phyloP scores from a whole-genome alignment of 2,329 filamentous ascomycete species.

The Dactylellina cionopaga region DNA sequence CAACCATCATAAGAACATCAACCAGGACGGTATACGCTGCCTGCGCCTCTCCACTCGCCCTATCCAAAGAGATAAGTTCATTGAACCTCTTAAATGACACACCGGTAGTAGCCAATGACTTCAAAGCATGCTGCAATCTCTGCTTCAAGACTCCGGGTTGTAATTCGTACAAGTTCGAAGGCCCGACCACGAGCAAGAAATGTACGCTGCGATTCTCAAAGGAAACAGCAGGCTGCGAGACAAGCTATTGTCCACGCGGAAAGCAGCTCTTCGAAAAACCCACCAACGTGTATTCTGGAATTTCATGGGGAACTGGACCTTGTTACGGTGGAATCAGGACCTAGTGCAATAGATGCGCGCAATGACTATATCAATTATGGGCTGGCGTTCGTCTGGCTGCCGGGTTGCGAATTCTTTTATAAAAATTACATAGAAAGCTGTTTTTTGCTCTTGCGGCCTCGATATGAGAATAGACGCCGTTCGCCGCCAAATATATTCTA shows the following conservation, averaged over 20 bases:
- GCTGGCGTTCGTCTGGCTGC: too few species aligned
- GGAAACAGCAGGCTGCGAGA: background rate
- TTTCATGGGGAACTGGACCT: conserved; percentile 9
- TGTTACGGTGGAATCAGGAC: background rate
- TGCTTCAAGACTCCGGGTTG: conserved; percentile 13
- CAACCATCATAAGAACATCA: background rate
- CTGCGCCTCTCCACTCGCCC: background rate
- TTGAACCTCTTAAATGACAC: background rate
- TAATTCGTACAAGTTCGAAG: conserved; percentile 12
- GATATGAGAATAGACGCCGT: too few species aligned
- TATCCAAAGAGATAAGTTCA: background rate
- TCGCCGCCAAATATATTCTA: too few species aligned
- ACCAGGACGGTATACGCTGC: conserved; percentile 1
- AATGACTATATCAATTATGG: background rate
- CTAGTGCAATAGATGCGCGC: background rate
- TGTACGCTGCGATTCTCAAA: conserved; percentile 10
- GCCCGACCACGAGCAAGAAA: background rate
- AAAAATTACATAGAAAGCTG: too few species aligned
- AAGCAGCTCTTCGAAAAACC: background rate
- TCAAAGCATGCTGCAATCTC: conserved; percentile 15
- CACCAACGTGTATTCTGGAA: background rate
- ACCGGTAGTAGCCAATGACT: background rate
- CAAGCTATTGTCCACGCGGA: conserved; percentile 1
- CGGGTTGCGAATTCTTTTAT: too few species aligned
- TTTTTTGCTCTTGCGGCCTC: too few species aligned